phyloP scores from a whole-genome alignment of 148 eudicot genomes.

The Gaultheria prostrata region DNA sequence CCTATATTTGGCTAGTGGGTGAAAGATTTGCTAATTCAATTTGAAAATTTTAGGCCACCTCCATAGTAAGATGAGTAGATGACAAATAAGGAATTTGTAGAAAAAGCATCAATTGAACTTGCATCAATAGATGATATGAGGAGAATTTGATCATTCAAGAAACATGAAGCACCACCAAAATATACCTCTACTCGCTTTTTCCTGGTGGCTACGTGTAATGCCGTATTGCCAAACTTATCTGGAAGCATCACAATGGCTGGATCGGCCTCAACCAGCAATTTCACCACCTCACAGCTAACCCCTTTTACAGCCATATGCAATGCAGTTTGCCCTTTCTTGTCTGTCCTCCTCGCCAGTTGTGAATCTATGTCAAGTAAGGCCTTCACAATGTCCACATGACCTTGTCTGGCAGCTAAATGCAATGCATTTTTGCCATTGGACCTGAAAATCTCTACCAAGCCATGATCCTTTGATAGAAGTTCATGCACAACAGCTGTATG shows the following conservation, averaged over 20 bases:
- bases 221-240: slow-evolving; percentile 76
- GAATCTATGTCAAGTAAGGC: slow-evolving; percentile 65
- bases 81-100: background rate
- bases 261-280: slow-evolving; percentile 70
- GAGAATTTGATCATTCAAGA: background rate
- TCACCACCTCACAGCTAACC: slow-evolving; percentile 59
- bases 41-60: background rate
- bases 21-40: background rate
- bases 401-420: slow-evolving; percentile 73
- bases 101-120: background rate
- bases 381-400: slow-evolving; percentile 69
- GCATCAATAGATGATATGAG: background rate
- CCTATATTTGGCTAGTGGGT: background rate
- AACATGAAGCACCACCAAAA: background rate
- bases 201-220: slow-evolving; percentile 80
- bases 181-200: slow-evolving; percentile 79
- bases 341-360: slow-evolving; percentile 58
- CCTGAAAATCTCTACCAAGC: slow-evolving; percentile 47
- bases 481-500: slow-evolving; percentile 65
- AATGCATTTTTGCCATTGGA: slow-evolving; percentile 81
- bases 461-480: slow-evolving; percentile 56
- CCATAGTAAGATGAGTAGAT: background rate
- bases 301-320: slow-evolving; percentile 95
- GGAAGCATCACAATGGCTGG: slow-evolving; percentile 77
- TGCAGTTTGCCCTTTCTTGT: slow-evolving; percentile 82